phyloP scores from a whole-genome alignment of 73 alveolate genomes.

The Tetrahymena thermophila region DNA sequence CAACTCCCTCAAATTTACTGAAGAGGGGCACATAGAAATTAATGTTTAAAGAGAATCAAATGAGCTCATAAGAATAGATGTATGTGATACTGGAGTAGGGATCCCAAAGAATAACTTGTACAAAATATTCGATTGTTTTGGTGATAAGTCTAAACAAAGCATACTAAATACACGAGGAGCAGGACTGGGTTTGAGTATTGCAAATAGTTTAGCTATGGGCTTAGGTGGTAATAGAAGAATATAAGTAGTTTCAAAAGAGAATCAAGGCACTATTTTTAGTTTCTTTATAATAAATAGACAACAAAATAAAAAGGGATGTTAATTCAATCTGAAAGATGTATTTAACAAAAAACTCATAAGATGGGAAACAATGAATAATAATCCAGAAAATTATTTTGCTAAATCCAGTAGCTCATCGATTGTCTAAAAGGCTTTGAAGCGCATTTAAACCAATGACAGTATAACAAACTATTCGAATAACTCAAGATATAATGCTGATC shows the following conservation, averaged over 20 bases:
- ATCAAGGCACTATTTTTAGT: background rate
- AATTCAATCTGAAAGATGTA: background rate
- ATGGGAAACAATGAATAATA: background rate
- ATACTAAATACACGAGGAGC: conserved; percentile 30
- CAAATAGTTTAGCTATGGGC: conserved; percentile 20
- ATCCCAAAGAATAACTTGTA: conserved; percentile 9
- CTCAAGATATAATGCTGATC: background rate
- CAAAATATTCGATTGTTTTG: conserved; percentile 7
- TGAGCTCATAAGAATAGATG: conserved; percentile 9
- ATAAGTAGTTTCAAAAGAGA: background rate
- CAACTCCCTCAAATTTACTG: conserved; percentile 31
- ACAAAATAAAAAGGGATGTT: background rate
- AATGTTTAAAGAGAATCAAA: background rate
- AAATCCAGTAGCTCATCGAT: background rate
- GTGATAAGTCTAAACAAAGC: background rate
- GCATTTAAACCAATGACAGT: background rate
- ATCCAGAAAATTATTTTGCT: background rate
- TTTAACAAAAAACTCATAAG: background rate
- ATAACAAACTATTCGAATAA: background rate
- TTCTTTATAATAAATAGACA: background rate
- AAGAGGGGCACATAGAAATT: conserved; percentile 8
- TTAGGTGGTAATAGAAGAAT: background rate
- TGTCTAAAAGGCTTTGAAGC: background rate
- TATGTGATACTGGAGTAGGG: conserved; percentile 27
- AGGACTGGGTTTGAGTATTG: conserved; percentile 33